Evolutionary conservation across 768 basidiomycete species (phyloP).

Genomic region (Flagelloscypha sp.): DNA sequence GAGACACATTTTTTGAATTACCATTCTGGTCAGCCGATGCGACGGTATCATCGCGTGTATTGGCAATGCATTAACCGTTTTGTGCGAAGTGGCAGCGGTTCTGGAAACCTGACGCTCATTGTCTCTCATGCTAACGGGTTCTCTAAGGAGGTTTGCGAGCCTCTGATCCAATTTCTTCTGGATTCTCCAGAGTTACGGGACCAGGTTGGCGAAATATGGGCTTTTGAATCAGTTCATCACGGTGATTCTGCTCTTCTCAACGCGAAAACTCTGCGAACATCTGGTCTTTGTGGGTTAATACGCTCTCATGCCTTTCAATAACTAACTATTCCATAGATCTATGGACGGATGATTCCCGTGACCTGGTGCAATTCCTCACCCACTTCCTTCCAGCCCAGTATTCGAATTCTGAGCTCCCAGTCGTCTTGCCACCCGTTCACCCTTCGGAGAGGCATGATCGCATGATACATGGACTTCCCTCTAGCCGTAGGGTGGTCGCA

Average conservation of each 20-base stretch:
- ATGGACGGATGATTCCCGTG: conserved; percentile 72
- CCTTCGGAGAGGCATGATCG: conserved; percentile 34
- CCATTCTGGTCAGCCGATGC: too few species aligned
- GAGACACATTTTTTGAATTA: too few species aligned
- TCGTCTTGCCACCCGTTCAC: conserved; percentile 44
- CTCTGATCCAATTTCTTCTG: conserved; percentile 50
- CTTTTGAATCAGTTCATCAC: conserved; percentile 77
- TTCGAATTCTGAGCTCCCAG: conserved; percentile 36
- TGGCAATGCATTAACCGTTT: conserved; percentile 75
- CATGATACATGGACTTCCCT: conserved; percentile 38
- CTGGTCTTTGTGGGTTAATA: conserved; percentile 44
- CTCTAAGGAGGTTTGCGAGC: conserved; percentile 85
- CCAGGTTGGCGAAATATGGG: conserved; percentile 63
- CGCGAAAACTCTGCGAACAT: conserved; percentile 46
- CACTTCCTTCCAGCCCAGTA: conserved; percentile 51
- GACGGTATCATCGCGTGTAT: too few species aligned
- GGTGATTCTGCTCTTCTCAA: conserved; percentile 82
- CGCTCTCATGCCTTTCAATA: conserved; percentile 2
- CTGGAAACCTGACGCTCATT: conserved; percentile 62
- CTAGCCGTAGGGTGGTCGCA: conserved; percentile 46
- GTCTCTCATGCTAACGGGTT: conserved; percentile 84
- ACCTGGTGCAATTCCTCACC: conserved; percentile 68
- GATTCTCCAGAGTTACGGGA: conserved; percentile 25
- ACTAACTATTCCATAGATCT: conserved; percentile 38
- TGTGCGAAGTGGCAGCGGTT: conserved; percentile 28